Evolutionary conservation across 176 grass and related monocot species (phyloP), one percentile per base, ranked within the genome.

Genomic region (Carex cristatella): DNA sequence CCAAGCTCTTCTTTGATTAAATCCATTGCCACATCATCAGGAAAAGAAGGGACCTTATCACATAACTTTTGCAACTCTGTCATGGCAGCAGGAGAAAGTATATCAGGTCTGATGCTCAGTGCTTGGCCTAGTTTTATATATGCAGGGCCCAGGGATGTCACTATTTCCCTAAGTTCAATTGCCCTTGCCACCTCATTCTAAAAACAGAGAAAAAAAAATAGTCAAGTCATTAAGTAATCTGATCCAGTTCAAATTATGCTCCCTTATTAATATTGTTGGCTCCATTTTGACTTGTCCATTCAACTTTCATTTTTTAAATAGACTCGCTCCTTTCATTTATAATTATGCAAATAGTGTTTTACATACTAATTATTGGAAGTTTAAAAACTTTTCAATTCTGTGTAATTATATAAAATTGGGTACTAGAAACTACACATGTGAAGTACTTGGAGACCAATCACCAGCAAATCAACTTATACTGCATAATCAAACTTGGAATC

Each of bases 111-210:
- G 82, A 98, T 98, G 63, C 95, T 98, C 31, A 95, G 77, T 28
- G 93, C 95, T 77, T 98, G 95, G 28, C 95, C 95, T 79, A 98
- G 91, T 80, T 98, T 95, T 61, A 98, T 98, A 58, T 98, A 98
- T 18, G 95, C 95, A 69, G 95, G 95, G 80, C 95, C 95, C 49
- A 98, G 12, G 38, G 95, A 98, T 27, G 95, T 98, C 10, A 98
- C 95, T 55, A 98, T 98, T 82, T 98, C 91, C 82, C 95, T 91
- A 80, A 95, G 89, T 78, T 98, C 93, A 56, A 98, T 98, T n/a
- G 95, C 89, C 8, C 95, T 87, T 11, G 89, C 65, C 23, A 95
- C 95, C 56, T 98, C 95, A 71, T 98, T 98, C 93, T 98, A 3
- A 42, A 70, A 82, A 33, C 69, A 16, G 27, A 85, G 0, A 27